Base-by-base conservation (phyloP, 2,329 filamentous ascomycete species). In the Monilinia vaccinii-corymbosi region DNA sequence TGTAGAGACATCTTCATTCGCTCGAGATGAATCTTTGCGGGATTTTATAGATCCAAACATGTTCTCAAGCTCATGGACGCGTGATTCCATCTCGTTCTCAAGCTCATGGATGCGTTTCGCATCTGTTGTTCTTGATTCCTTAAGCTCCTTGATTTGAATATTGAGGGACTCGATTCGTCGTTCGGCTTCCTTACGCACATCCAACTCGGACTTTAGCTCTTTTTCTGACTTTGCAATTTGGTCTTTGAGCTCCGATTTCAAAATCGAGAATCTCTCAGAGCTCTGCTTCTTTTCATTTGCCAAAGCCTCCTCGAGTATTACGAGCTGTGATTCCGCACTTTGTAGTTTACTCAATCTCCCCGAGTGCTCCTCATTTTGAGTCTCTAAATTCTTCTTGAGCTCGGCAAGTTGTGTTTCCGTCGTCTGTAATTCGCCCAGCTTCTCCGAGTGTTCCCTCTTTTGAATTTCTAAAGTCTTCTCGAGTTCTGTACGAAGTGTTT, bases 71-170 rank as follows among this genome's bases (percentile, higher is more conserved):
- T 69, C n/a, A n/a, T n/a, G n/a, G n/a, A n/a, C n/a, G n/a, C n/a
- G n/a, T n/a, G n/a, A n/a, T 28, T 28, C 25, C 25, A 28, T 28
- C 25, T 28, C 25, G 9, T 61, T 61, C 4, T 58, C 58, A 10
- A 71, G 63, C 36, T 69, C 67, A 45, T 66, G 28, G 34, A 71
- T 67, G 11, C 62, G 58, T 48, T 69, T 68, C 3, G 48, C 40
- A 58, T 67, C 63, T 8, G 21, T 45, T 4, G 58, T 60, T 47
- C 61, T 67, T 28, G 64, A 60, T 16, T 60, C 49, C 50, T 66
- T 62, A 23, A 70, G 46, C 25, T 65, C 61, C 49, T 68, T 66
- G 38, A 70, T 64, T 59, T 70, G 63, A n/a, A 40, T 9, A 38
- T 65, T 64, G 1, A 71, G 55, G 18, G 60, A 60, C 50, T 63